Evolutionary conservation across 306 rosid genomes (phyloP), one percentile per base, ranked within the genome.

Genomic region (Cercis canadensis): DNA sequence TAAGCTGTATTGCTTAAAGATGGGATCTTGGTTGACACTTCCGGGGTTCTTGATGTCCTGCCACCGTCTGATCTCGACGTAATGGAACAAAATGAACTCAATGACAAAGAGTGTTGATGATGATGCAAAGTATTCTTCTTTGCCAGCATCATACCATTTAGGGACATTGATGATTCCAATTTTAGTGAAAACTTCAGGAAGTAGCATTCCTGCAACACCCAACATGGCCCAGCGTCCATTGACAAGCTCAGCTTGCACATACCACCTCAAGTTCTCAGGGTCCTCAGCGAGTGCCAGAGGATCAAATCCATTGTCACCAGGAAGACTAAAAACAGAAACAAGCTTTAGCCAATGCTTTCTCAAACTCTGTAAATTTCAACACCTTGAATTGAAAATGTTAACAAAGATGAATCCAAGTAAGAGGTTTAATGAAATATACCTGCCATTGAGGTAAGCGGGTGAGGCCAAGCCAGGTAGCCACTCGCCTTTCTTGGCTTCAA

Each of bases 31-130:
- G 83, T 95, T 95, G 24, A 95, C 97, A 70, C 92, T 39, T 39
- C 97, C 99, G 24, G 99, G 99, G 93, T 95, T 91, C 84, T 95
- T 95, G 32, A 95, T 95, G 82, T 95, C 99, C 70, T 95, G 99
- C 99, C 97, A 95, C 80, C 99, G 82, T 75, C 99, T 75, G 70
- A 95, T 89, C 75, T 95, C 99, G 12, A 95, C 97, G 16, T 95
- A 95, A 75, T 95, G 99, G 88, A 95, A 95, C 75, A 95, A 47
- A 12, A 95, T 95, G 92, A 95, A 95, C 90, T 91, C 97, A 29
- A 95, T 89, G 82, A 95, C 99, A 19, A 95, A 91, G 29, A 95
- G 95, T 46, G 99, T 95, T 0, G 99, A 89, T 0, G 96, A 95
- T 9, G 99, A 95, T 0, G 99, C 99, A 45, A 95, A 95, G 89